Percentiles rank a stretch among this genome's conserved stretches.
phyloP scores from a whole-genome alignment of 208 protist genomes.

The Crithidia thermophila region DNA sequence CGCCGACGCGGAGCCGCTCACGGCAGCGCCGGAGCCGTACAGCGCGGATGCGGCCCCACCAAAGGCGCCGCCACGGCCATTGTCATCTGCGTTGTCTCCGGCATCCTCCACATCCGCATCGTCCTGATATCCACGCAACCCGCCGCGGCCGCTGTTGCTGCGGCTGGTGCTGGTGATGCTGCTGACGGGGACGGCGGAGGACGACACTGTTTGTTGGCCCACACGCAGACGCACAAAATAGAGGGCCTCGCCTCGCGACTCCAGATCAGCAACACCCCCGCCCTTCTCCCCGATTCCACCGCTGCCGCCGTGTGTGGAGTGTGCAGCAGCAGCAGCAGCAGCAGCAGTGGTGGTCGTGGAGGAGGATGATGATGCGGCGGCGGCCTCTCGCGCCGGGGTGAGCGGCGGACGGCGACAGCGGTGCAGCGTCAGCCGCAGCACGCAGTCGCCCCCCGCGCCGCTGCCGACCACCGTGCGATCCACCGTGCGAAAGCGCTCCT shows the following conservation, averaged over 20 bases:
- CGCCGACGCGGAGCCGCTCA: not conserved
- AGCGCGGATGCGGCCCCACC: not conserved
- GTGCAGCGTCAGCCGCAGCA: conserved; percentile 55
- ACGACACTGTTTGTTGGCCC: conserved; percentile 8
- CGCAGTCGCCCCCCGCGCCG: conserved; percentile 21
- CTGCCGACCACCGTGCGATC: conserved; percentile 51
- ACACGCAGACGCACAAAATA: conserved; percentile 25
- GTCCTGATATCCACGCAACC: no score
- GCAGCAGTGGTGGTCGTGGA: not conserved
- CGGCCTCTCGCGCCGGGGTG: not conserved
- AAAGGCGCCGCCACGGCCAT: not conserved
- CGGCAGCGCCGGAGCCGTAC: not conserved
- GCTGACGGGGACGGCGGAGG: conserved; percentile 27
- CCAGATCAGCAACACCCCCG: not conserved
- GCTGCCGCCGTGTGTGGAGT: not conserved
- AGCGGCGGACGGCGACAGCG: conserved; percentile 49
- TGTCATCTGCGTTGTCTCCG: not conserved
- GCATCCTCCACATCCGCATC: not conserved
- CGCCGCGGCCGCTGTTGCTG: not conserved
- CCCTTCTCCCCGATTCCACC: not conserved
- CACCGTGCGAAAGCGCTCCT: conserved; percentile 65
- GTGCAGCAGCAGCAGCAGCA: not conserved
- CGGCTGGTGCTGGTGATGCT: not conserved
- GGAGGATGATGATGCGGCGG: not conserved
- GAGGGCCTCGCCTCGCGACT: not conserved